Percentiles rank a stretch among this genome's conserved stretches.
Evolutionary conservation across 1,139 yeast genomes (phyloP).

Genomic region (Blastobotrys raffinosifermentans): DNA sequence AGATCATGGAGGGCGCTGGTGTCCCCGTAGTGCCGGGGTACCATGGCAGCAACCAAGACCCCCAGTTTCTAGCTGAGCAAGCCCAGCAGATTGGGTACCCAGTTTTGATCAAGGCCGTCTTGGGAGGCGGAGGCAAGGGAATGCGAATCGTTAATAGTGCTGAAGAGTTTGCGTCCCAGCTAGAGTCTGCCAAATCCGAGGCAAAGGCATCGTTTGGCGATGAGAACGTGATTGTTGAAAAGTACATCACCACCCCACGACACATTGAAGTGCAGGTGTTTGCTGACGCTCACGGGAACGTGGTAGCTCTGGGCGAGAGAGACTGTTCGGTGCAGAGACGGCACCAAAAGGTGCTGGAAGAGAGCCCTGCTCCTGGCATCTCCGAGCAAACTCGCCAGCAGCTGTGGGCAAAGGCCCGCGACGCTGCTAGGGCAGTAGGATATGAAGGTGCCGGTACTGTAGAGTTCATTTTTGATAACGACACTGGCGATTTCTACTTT

Average conservation of each 20-base stretch:
- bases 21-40: slow-evolving; percentile 49
- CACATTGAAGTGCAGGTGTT: slow-evolving; percentile 45
- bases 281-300: slow-evolving; percentile 42
- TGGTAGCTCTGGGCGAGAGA: slow-evolving; percentile 42
- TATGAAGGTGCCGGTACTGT: slow-evolving; percentile 62
- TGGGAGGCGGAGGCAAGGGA: slow-evolving; percentile 52
- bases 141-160: slow-evolving; percentile 38
- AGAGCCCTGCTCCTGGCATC: slow-evolving; percentile 48
- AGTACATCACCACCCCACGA: slow-evolving; percentile 40
- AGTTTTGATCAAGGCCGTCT: slow-evolving; percentile 45
- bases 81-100: slow-evolving; percentile 43
- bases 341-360: slow-evolving; percentile 47
- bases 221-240: slow-evolving; percentile 41
- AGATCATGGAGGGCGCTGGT: slow-evolving; percentile 33
- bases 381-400: slow-evolving; percentile 48
- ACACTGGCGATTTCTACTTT: slow-evolving; percentile 50
- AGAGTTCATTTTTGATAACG: slow-evolving; percentile 56
- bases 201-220: slow-evolving; percentile 41
- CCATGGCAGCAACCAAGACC: slow-evolving; percentile 35
- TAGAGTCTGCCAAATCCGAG: slow-evolving; percentile 39
- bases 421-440: slow-evolving; percentile 48
- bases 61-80: slow-evolving; percentile 29
- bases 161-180: slow-evolving; percentile 33
- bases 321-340: slow-evolving; percentile 47
- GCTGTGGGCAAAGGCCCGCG: slow-evolving; percentile 54